Evolutionary conservation across 805 yeast species (phyloP), one percentile per base, ranked within the genome.

Genomic region (Scheffersomyces lignosus): DNA sequence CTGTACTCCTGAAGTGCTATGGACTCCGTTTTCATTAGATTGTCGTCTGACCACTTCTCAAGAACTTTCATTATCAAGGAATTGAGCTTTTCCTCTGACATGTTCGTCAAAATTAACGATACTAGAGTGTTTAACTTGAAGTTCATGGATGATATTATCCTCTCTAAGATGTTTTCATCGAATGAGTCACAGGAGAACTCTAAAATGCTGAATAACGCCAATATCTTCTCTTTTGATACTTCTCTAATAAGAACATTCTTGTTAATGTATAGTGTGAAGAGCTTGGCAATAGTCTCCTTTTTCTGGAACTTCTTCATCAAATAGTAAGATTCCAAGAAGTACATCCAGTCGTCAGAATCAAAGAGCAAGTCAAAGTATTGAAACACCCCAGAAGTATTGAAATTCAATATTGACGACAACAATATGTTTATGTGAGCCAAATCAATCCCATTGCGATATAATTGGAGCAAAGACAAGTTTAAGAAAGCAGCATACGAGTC

Each of bases 1-100:
- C 75, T 56, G 2, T 56, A 50, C 22, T 66, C 73, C 51, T 83
- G 91, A 2, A 49, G 31, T 0, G 53, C 40, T 1, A 69, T 50
- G 0, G 81, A 62, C 6, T 70, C 68, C 16, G 58, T 52, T 32
- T 65, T 61, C n/a, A 77, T 56, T 6, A 57, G 41, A 3, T 50
- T 45, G 2, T 50, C 52, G 35, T 66, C 64, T 2, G 75, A 70
- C 60, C 61, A 56, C 1, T 23, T 29, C 3, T 18, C 15, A 16
- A 42, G 13, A 9, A 48, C 20, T 15, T 42, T 22, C 4, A 23
- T 16, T 3, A 41, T 29, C n/a, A 49, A 14, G 1, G 37, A 24
- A 20, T 36, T 31, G 17, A 33, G 31, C 14, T 30, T 27, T 4
- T 17, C 6, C 12, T 40, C 33, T 7, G 31, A 33, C 4, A 25